Conservation (phyloP, 2,329 filamentous ascomycete genomes). For the Aureobasidium sp. region DNA sequence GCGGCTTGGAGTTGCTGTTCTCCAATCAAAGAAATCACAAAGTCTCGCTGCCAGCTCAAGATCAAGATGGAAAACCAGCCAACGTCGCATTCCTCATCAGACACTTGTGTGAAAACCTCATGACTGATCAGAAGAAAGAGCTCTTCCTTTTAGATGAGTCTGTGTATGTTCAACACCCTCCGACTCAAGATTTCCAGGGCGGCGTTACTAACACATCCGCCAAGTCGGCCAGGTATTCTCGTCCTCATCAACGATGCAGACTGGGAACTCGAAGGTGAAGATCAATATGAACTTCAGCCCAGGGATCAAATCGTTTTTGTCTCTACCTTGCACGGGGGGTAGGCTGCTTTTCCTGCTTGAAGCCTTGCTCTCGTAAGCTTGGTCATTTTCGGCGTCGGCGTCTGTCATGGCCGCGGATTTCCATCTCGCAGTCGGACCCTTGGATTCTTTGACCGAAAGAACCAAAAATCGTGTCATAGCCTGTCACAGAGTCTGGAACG, state of each 20-base stretch:
- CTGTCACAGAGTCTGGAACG: too few relatives aligned
- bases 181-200: background rate
- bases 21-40: constrained; percentile 68
- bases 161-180: constrained; percentile 60
- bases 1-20: constrained; percentile 92
- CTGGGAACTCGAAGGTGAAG: constrained; percentile 96
- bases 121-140: constrained; percentile 80
- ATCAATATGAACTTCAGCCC: constrained; percentile 73
- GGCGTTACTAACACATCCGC: constrained; percentile 21
- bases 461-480: background rate
- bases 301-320: constrained; percentile 92
- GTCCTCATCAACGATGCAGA: constrained; percentile 97
- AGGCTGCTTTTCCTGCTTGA: background rate
- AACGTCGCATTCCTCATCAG: constrained; percentile 71
- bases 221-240: constrained; percentile 85
- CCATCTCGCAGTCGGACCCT: background rate
- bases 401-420: background rate
- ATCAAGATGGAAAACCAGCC: constrained; percentile 52
- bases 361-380: background rate
- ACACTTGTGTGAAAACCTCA: constrained; percentile 71
- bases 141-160: constrained; percentile 82
- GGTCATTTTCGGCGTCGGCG: background rate
- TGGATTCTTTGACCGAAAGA: background rate
- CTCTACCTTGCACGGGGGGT: constrained; percentile 91
- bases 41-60: constrained; percentile 58